Percentiles rank a stretch among this genome's conserved stretches.
phyloP scores from a whole-genome alignment of 176 grass and related monocot species.

The Leersia perrieri region DNA sequence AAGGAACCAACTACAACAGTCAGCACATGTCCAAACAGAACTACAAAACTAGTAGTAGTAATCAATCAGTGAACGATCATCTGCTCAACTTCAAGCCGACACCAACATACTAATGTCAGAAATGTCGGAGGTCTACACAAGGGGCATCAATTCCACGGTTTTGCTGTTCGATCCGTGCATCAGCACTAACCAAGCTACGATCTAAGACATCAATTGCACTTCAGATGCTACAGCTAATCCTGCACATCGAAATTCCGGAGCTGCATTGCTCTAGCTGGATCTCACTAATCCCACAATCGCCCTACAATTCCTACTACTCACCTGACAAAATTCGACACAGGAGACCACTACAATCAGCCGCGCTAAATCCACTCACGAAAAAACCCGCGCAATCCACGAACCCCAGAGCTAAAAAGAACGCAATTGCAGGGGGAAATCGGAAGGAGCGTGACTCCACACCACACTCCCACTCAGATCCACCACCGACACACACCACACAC shows the following conservation, averaged over 20 bases:
- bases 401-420: not conserved
- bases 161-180: not conserved
- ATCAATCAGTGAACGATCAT: not conserved
- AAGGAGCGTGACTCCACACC: not conserved
- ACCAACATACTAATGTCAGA: not conserved
- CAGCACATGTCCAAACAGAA: slow-evolving; percentile 12
- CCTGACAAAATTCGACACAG: not conserved
- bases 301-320: not conserved
- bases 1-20: not conserved
- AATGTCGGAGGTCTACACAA: not conserved
- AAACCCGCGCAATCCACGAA: not conserved
- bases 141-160: not conserved
- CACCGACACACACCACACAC: not conserved
- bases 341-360: not conserved
- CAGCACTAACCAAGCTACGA: not conserved
- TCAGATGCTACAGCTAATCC: not conserved
- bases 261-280: slow-evolving; percentile 13
- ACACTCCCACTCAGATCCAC: slow-evolving; percentile 40
- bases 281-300: not conserved
- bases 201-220: not conserved
- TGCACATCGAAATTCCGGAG: not conserved
- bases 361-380: not conserved
- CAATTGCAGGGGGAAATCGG: not conserved
- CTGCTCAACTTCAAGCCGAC: not conserved
- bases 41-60: not conserved